A percentile compares a stretch with the other conserved stretches of the same genome.
phyloP scores from a whole-genome alignment of 352 stramenopile species.

The Globisporangium nagaii region DNA sequence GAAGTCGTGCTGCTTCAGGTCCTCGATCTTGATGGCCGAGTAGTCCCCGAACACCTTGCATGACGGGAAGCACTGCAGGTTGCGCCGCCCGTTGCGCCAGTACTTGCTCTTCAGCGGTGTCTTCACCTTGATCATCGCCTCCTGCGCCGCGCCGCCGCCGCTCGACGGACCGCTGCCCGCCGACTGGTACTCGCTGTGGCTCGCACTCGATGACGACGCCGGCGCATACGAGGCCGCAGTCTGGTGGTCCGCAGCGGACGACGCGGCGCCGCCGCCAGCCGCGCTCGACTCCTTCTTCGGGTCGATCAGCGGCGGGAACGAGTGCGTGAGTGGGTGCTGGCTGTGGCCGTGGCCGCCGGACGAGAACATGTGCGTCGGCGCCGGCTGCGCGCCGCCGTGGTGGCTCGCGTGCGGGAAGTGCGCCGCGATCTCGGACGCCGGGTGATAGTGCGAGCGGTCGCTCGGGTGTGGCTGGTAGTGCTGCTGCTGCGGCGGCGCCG shows the following conservation, averaged over 20 bases:
- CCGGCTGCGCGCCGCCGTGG: constrained; percentile 16
- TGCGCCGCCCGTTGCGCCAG: constrained; percentile 87
- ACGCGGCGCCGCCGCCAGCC: neutral
- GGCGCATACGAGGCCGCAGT: constrained; percentile 21
- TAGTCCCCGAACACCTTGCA: constrained; percentile 90
- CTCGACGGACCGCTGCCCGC: neutral
- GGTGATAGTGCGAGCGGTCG: constrained; percentile 15
- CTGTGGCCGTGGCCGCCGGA: constrained; percentile 2
- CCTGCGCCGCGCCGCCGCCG: constrained; percentile 38
- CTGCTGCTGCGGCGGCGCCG: constrained; percentile 5
- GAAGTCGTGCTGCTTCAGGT: constrained; percentile 87
- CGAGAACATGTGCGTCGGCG: constrained; percentile 14
- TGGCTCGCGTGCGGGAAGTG: constrained; percentile 30
- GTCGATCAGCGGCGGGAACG: constrained; percentile 57
- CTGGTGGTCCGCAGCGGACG: constrained; percentile 16
- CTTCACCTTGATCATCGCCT: constrained; percentile 87
- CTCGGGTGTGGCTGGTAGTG: constrained; percentile 11
- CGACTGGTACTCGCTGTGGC: constrained; percentile 10
- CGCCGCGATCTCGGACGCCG: constrained; percentile 24
- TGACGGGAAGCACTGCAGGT: constrained; percentile 86
- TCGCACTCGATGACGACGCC: neutral
- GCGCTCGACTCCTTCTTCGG: constrained; percentile 28
- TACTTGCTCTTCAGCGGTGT: constrained; percentile 85
- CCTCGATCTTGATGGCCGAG: constrained; percentile 85
- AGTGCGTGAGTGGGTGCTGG: constrained; percentile 32